Evolutionary conservation across 495 filamentous ascomycete genomes (phyloP).

Genomic region (Penicillium silybi): DNA sequence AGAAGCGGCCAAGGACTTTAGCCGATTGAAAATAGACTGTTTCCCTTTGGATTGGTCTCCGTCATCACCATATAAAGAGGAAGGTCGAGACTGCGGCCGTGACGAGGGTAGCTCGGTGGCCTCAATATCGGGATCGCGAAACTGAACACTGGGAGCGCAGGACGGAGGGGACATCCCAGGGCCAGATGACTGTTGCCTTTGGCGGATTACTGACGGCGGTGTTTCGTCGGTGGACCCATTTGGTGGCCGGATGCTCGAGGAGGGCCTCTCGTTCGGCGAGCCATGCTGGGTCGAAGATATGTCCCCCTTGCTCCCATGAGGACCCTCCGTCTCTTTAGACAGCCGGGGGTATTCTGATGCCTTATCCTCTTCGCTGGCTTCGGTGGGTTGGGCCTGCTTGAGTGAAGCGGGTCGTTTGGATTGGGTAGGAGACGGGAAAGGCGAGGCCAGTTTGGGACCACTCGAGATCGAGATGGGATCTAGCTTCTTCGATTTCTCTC

Average conservation of each 20-base stretch:
- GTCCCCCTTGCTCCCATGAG: conserved; percentile 18
- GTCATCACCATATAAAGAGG: conserved; percentile 58
- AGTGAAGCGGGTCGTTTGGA: conserved; percentile 19
- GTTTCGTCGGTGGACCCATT: conserved; percentile 26
- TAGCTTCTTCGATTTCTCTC: conserved; percentile 20
- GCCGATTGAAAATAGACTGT: conserved; percentile 62
- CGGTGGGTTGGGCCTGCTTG: conserved; percentile 10
- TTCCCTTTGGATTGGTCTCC: conserved; percentile 48
- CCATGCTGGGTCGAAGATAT: conserved; percentile 20
- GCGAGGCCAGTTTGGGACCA: conserved; percentile 25
- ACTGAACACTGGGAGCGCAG: conserved; percentile 61
- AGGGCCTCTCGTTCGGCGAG: conserved; percentile 18
- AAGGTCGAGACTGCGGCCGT: conserved; percentile 51
- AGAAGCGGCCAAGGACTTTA: conserved; percentile 55
- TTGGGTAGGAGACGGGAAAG: conserved; percentile 35
- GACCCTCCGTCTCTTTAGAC: not conserved
- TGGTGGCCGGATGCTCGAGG: conserved; percentile 25
- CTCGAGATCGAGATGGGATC: conserved; percentile 21
- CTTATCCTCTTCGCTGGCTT: conserved; percentile 6
- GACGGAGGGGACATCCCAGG: conserved; percentile 42
- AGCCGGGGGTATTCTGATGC: not conserved
- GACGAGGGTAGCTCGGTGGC: conserved; percentile 41
- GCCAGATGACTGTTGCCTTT: conserved; percentile 25
- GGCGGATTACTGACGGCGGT: conserved; percentile 16
- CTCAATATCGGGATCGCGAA: conserved; percentile 49